Evolutionary conservation across 2,329 filamentous ascomycete genomes (phyloP).

Genomic region (Beauveria bassiana): DNA sequence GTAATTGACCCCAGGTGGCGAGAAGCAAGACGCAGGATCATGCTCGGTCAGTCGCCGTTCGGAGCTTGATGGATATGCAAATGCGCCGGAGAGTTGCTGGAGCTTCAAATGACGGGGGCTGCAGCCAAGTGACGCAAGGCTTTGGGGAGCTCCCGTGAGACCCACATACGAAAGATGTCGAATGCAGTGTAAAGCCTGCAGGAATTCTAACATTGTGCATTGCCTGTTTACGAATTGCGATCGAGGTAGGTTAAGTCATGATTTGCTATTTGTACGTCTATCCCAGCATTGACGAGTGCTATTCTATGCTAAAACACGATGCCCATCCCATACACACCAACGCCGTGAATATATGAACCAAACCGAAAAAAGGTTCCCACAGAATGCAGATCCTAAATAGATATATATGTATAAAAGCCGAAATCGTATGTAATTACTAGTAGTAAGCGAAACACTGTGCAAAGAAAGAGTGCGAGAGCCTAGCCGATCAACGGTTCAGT

Average conservation of each 20-base stretch:
- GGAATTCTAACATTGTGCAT: background rate
- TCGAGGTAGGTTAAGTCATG: background rate
- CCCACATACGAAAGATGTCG: background rate
- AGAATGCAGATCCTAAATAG: background rate
- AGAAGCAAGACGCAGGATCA: background rate
- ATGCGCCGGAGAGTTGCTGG: background rate
- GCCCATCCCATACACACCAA: background rate
- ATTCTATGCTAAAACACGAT: slow-evolving; percentile 4
- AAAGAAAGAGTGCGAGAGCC: background rate
- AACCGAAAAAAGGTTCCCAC: background rate
- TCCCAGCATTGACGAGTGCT: background rate
- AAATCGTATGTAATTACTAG: background rate
- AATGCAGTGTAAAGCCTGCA: too few species aligned
- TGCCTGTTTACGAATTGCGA: background rate
- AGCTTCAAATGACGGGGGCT: background rate
- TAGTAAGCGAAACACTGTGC: background rate
- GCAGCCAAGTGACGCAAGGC: background rate
- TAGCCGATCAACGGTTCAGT: background rate
- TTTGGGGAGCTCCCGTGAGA: background rate
- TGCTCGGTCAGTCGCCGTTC: background rate
- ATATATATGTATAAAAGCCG: background rate
- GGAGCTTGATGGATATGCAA: background rate
- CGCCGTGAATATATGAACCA: background rate
- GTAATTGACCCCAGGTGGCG: background rate
- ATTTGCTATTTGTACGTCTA: background rate